Evolutionary conservation across 495 filamentous ascomycete species (phyloP).

Genomic region (Lasiosphaeris hirsuta): DNA sequence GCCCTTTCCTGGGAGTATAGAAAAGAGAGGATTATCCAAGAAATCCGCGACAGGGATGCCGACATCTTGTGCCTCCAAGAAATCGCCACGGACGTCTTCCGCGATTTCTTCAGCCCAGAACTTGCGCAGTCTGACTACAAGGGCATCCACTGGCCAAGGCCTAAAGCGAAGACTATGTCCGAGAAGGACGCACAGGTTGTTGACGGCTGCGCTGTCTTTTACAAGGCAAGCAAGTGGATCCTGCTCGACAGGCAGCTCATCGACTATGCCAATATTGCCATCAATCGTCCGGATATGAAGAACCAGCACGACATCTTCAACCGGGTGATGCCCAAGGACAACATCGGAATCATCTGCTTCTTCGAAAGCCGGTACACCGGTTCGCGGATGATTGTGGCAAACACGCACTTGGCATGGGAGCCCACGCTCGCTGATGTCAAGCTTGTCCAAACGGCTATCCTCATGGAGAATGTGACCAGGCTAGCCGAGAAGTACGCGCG

Average conservation of each 20-base stretch:
- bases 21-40: conserved; percentile 71
- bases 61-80: conserved; percentile 94
- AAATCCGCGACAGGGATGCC: conserved; percentile 73
- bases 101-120: conserved; percentile 79
- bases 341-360: conserved; percentile 86
- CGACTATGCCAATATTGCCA: conserved; percentile 86
- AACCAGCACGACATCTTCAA: conserved; percentile 95
- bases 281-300: conserved; percentile 92
- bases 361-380: conserved; percentile 88
- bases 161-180: conserved; percentile 83
- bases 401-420: conserved; percentile 94
- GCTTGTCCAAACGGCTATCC: conserved; percentile 85
- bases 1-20: conserved; percentile 84
- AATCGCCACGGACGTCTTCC: conserved; percentile 83
- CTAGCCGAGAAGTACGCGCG: conserved; percentile 79
- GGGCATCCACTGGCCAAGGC: conserved; percentile 85
- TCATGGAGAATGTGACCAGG: conserved; percentile 85
- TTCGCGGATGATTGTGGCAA: conserved; percentile 82
- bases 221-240: conserved; percentile 87
- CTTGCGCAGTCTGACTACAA: conserved; percentile 85
- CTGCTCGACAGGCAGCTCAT: conserved; percentile 89
- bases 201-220: conserved; percentile 96
- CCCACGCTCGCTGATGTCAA: conserved; percentile 88
- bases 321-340: conserved; percentile 94
- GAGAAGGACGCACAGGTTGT: conserved; percentile 81